Conservation (phyloP, 2,329 filamentous ascomycete genomes). For the Epichloe aotearoae region DNA sequence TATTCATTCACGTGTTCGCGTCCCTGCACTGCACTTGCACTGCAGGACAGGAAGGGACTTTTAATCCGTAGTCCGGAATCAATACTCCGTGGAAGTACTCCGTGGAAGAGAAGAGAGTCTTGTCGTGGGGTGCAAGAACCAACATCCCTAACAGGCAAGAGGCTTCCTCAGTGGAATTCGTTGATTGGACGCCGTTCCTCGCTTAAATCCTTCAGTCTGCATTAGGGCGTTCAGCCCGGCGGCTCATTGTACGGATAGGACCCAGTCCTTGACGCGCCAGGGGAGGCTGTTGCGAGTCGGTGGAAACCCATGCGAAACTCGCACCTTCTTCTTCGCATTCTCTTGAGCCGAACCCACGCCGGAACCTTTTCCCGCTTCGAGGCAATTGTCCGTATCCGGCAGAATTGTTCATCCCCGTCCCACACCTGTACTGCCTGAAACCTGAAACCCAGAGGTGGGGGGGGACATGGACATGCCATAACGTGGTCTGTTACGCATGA, state of each 20-base stretch:
- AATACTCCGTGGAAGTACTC: too few relatives aligned
- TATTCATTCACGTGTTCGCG: too few relatives aligned
- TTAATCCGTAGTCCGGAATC: too few relatives aligned
- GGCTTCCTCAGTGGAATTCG: not conserved
- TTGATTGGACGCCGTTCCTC: constrained; percentile 1
- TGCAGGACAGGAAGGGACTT: too few relatives aligned
- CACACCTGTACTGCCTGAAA: not conserved
- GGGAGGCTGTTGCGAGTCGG: too few relatives aligned
- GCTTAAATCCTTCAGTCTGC: not conserved
- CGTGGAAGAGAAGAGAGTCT: too few relatives aligned
- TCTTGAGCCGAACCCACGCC: not conserved
- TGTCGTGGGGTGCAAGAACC: not conserved
- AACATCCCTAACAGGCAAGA: not conserved
- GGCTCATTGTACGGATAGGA: too few relatives aligned
- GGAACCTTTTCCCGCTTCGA: not conserved
- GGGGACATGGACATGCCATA: not conserved
- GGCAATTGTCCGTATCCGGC: not conserved
- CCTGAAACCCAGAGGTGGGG: not conserved
- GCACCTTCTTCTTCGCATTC: not conserved
- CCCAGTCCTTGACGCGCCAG: not conserved
- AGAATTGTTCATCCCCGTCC: not conserved
- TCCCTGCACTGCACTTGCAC: too few relatives aligned
- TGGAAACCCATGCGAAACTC: not conserved
- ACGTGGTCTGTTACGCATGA: not conserved
- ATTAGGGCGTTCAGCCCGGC: too few relatives aligned